Base-by-base conservation (phyloP, 805 yeast species). In the Yarrowia deformans region DNA sequence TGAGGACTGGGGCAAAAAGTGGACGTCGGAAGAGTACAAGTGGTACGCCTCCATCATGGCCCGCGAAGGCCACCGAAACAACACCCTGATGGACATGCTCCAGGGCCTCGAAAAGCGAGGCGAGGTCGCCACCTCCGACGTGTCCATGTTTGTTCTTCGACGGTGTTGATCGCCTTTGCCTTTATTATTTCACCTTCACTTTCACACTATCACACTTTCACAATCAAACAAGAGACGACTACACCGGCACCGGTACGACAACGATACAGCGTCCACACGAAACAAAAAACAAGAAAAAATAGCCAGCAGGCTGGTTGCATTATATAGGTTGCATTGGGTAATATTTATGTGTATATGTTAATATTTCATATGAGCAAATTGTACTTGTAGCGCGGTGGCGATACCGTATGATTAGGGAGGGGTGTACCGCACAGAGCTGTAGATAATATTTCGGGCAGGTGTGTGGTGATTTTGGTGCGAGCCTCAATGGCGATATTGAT, bases 291-390 rank as follows among this genome's bases (percentile, higher is more conserved):
- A 16, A 61, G 16, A 61, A 37, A 49, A 63, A n/a, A 49, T 19
- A 61, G 37, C 68, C 56, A 63, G 56, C 56, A 42, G 56, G 68
- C 61, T 46, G 68, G 61, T 48, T 39, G 61, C 61, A 50, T 50
- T 50, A 48, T 63, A 54, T 54, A 54, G 60, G 52, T 45, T 60
- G 58, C 58, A 60, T 43, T 60, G 52, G 67, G 67, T 43, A 60
- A 60, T 60, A 43, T 42, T 42, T 43, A 40, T 56, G 46, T 40
- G 55, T 40, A 56, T 10, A 43, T 40, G 54, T 49, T 48, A 29
- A 14, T 49, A 23, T 12, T 12, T 23, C 4, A 23, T 4, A 23
- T 23, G 29, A 12, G 46, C 9, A 43, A n/a, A 46, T 23, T 45
- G 52, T 48, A 48, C 32, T 8, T 19, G 23, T 4, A 3, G 40